Base-by-base conservation (phyloP, 2,329 filamentous ascomycete species). In the Claviceps quebecensis region DNA sequence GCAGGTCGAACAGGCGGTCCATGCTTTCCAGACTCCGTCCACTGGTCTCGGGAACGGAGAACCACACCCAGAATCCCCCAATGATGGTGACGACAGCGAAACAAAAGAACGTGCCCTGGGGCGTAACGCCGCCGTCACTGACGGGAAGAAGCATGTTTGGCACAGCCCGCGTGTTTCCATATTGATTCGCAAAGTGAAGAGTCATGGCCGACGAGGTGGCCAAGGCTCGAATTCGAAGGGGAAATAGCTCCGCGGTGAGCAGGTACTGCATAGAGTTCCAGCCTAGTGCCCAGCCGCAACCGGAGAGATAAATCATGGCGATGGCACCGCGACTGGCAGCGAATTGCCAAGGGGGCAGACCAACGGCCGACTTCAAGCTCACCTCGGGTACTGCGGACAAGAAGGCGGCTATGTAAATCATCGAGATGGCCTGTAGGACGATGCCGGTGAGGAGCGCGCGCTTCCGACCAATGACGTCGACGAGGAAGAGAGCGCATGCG, bases 261-360 rank as follows among this genome's bases (percentile, higher is more conserved):
- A 90, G 74, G 62, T 89, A 90, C 66, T 88, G 85, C 73, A 87
- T 84, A 1, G 74, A 78, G 68, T 87, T 87, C 83, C 81, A 89
- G 38, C 78, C 82, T 2, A 84, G 68, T 2, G 83, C 82, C 81
- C 83, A 86, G 1, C 83, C 83, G 52, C 79, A 73, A 1, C 82
- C 83, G 0, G 76, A 82, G 22, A 87, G 49, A 62, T 84, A 87
- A 57, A 87, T 86, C 79, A 86, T 84, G 47, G 80, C 81, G 53
- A 87, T 80, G 13, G 84, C 86, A 3, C 77, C 83, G 23, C 75
- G 79, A 50, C 81, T 83, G 4, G 81, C 77, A 1, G 69, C 72
- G 56, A 73, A 71, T 58, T 84, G 70, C 19, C 61, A 59, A 0
- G 60, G 52, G 0, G 75, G 72, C 1, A 84, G 69, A 0, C 65